Base-by-base conservation (phyloP, 495 filamentous ascomycete species). In the Hyaloscypha hepaticicola region DNA sequence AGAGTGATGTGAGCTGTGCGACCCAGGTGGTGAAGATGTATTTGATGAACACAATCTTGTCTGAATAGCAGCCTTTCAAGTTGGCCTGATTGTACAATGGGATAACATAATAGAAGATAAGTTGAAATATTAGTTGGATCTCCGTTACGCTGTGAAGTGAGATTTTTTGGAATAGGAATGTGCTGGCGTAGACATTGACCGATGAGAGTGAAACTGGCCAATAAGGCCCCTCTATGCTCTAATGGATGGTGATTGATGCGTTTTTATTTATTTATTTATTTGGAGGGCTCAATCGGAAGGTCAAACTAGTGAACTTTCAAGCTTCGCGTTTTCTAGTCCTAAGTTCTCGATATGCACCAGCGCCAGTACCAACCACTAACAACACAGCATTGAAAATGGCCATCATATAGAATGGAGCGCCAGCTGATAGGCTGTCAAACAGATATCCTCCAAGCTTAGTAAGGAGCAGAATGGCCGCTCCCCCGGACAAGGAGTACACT, bases 341-440 rank as follows among this genome's bases (percentile, higher is more conserved):
- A 41, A 68, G 25, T 48, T 72, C 70, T 12, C 66, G 65, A 60
- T 70, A 72, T 22, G 68, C 48, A 1, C 70, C 70, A 61, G 60
- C 65, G 1, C 65, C 76, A 33, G 88, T 58, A 5, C 85, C 85
- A 5, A 80, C 82, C 11, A 88, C 60, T 26, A 93, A 76, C 64
- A 96, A 68, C 1, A 90, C 65, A 8, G 74, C 90, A 72, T 99
- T 97, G 70, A 98, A 98, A 0, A 78, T 79, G 0, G 93, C 92
- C 84, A 99, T 88, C 79, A 98, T 87, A 76, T 89, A 95, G 74
- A 99, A 98, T 14, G 95, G 95, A 48, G 90, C 87, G 1, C 90
- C 88, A 3, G 79, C 79, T 5, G 85, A 85, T 60, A 86, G 71
- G 25, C 66, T 75, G 74, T 97, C 93, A 72, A 96, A 97, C 52